These are phyloP conservation scores for Nosema granulosis DNA, from an alignment of 371 early-diverging fungal species.

Conservation along the genomic window DNA sequence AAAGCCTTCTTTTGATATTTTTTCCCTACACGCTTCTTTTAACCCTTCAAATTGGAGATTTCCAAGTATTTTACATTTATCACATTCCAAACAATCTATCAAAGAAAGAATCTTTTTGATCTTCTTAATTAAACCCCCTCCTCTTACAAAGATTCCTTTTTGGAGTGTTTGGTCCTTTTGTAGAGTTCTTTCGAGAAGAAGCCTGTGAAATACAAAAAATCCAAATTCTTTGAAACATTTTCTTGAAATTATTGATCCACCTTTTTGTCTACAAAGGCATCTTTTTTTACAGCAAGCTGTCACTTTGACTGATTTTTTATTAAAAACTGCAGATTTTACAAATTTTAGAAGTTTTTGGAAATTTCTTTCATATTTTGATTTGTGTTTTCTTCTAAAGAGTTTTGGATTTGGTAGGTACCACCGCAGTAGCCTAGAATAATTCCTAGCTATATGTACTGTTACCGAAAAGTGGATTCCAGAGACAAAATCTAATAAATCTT, in stretches of 20 bases:
- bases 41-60: constrained; percentile 34
- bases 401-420: neutral
- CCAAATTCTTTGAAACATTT: neutral
- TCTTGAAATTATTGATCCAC: neutral
- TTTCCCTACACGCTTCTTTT: neutral
- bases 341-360: neutral
- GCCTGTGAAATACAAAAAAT: neutral
- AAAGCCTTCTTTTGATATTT: neutral
- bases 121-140: neutral
- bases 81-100: constrained; percentile 30
- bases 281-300: too few relatives aligned
- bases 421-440: neutral
- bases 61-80: constrained; percentile 33
- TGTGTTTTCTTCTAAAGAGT: neutral
- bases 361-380: neutral
- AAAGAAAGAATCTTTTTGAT: constrained; percentile 3
- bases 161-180: neutral
- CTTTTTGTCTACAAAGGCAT: neutral
- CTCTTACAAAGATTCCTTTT: neutral
- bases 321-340: neutral
- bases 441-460: constrained; percentile 12
- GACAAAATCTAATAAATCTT: neutral
- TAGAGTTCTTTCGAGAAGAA: neutral
- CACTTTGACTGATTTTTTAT: too few relatives aligned
- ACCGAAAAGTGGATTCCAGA: constrained; percentile 36